Evolutionary conservation across 495 filamentous ascomycete genomes (phyloP).

Genomic region (Tuber microsphaerosporum): DNA sequence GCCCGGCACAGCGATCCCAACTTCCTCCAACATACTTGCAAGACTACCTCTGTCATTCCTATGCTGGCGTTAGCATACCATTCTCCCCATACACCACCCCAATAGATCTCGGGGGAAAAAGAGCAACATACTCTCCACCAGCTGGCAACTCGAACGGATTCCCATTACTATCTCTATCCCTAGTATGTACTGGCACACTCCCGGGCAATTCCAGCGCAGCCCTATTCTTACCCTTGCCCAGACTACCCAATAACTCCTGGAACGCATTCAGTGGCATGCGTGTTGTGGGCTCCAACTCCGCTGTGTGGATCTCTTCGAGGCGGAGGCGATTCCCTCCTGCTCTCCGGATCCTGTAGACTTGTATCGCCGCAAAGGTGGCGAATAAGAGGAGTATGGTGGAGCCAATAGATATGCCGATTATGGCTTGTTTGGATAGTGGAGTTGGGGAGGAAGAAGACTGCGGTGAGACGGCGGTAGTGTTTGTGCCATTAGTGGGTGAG

Average conservation of each 20-base stretch:
- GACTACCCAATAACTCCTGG: constrained; percentile 17
- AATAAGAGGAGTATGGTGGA: constrained; percentile 9
- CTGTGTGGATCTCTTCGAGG: background rate
- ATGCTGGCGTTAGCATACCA: background rate
- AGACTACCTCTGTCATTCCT: background rate
- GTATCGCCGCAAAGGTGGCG: background rate
- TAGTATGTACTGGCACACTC: background rate
- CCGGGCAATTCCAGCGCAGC: constrained; percentile 1
- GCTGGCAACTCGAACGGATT: constrained; percentile 20
- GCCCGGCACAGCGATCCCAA: background rate
- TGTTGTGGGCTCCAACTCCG: background rate
- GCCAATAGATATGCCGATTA: constrained; percentile 18
- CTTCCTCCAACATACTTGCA: background rate
- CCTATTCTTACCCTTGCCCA: constrained; percentile 11
- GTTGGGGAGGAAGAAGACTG: background rate
- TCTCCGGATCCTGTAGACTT: background rate
- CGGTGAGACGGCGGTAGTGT: background rate
- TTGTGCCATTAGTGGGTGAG: background rate
- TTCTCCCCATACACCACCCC: background rate
- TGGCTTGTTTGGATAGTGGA: constrained; percentile 7
- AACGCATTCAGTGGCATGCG: background rate
- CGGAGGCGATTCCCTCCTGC: constrained; percentile 1
- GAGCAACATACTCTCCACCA: background rate
- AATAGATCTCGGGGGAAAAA: background rate
- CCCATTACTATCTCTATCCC: constrained; percentile 17